Evolutionary conservation across 2,329 filamentous ascomycete species (phyloP), one percentile per base, ranked within the genome.

Genomic region (Diaporthe ilicicola): DNA sequence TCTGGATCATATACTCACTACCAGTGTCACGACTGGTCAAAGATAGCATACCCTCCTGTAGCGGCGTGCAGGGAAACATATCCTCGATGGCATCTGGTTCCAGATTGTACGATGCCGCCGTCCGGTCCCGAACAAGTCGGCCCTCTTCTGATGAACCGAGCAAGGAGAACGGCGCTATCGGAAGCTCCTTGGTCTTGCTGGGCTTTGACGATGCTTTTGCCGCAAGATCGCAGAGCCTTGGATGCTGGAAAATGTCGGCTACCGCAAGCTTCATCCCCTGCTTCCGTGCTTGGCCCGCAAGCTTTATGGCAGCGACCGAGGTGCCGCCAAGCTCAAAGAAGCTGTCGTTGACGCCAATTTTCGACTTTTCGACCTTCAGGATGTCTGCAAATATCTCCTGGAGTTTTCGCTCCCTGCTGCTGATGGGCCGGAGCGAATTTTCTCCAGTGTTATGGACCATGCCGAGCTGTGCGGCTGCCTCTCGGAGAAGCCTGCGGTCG

Each of bases 321-420:
- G 79, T 75, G 2, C 79, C 79, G 0, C 79, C 78, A 2, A 79
- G 56, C 3, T 69, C 65, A 61, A 81, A 75, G 72, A 80, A 80
- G 67, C 72, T 75, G 48, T 77, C 75, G 5, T 65, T 9, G 9
- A 46, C 51, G 27, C 71, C 53, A 37, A 75, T 73, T 50, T 5
- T 50, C 46, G 46, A 50, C n/a, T 50, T 50, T 13, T 50, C 46
- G 8, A 50, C n/a, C 46, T 50, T 50, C n/a, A 50, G 22, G 22
- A 50, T 50, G 22, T 50, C 46, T 24, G 46, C 46, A 50, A 50
- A 50, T 50, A 50, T 50, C 46, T 50, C n/a, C n/a, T 50, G 46
- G n/a, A 50, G 46, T 12, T 50, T 50, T 24, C 27, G 22, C 9
- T 50, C 46, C 22, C 46, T 50, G n/a, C 46, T 50, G 46, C 46